A percentile compares a stretch with the other conserved stretches of the same genome.
phyloP scores from a whole-genome alignment of 345 rosid genomes.

The Aquilaria sinensis region DNA sequence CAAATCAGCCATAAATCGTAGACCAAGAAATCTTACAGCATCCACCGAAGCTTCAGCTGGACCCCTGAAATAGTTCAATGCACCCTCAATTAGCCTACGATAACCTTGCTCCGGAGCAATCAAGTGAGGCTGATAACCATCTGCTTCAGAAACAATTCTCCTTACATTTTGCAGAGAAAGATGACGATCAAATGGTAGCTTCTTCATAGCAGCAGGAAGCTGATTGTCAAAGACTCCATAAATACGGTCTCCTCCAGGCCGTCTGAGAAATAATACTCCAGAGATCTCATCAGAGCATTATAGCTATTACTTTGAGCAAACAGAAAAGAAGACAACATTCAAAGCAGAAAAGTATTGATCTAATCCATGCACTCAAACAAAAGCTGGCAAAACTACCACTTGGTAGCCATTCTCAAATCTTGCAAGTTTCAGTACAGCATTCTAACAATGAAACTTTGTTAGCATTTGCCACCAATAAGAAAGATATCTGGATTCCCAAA shows the following conservation, averaged over 20 bases:
- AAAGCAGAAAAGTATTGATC: not conserved
- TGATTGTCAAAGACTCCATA: constrained; percentile 61
- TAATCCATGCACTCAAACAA: not conserved
- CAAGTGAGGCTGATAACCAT: constrained; percentile 73
- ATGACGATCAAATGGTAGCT: constrained; percentile 61
- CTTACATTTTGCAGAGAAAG: constrained; percentile 55
- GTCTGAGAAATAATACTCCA: constrained; percentile 29
- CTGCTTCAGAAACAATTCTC: constrained; percentile 62
- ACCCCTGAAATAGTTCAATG: constrained; percentile 52
- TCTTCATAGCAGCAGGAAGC: constrained; percentile 60
- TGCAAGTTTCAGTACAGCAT: no score
- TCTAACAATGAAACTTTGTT: no score
- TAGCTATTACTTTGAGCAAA: not conserved
- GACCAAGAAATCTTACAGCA: constrained; percentile 36
- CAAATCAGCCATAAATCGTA: not conserved
- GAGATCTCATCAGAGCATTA: not conserved
- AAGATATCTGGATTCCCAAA: not conserved
- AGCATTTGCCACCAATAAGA: not conserved
- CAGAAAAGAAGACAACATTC: not conserved
- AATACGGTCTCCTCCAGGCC: constrained; percentile 62
- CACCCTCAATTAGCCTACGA: constrained; percentile 53
- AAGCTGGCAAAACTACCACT: not conserved
- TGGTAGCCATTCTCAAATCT: not conserved
- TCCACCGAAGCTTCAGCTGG: constrained; percentile 80
- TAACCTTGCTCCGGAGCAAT: constrained; percentile 76